Evolutionary conservation across 352 stramenopile genomes (phyloP).

Genomic region (Pythium guiyangense): DNA sequence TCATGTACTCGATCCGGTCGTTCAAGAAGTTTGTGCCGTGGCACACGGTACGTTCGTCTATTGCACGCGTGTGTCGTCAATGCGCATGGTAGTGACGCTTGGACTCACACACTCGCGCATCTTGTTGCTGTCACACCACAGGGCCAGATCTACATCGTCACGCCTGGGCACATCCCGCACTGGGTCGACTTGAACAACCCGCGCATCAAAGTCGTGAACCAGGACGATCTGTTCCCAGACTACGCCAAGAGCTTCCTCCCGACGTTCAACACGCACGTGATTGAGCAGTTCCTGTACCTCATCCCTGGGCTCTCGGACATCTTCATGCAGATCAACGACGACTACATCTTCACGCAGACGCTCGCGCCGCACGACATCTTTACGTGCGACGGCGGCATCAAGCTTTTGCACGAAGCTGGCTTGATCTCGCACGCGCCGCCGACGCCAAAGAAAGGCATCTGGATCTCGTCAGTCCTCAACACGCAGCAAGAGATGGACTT

Average conservation of each 20-base stretch:
- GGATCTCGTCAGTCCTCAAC: slow-evolving; percentile 84
- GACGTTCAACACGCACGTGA: slow-evolving; percentile 87
- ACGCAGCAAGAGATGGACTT: slow-evolving; percentile 88
- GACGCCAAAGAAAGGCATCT: slow-evolving; percentile 80
- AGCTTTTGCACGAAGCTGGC: slow-evolving; percentile 66
- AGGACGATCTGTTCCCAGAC: slow-evolving; percentile 82
- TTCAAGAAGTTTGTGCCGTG: slow-evolving; percentile 80
- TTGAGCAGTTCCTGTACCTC: slow-evolving; percentile 87
- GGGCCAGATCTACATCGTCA: slow-evolving; percentile 84
- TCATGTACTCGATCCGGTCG: slow-evolving; percentile 86
- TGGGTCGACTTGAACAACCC: slow-evolving; percentile 82
- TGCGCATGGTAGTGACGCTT: not conserved
- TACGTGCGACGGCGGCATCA: slow-evolving; percentile 82
- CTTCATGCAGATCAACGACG: slow-evolving; percentile 89
- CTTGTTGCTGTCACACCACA: slow-evolving; percentile 4
- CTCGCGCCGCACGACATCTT: slow-evolving; percentile 85
- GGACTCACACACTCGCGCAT: not conserved
- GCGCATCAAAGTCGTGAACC: slow-evolving; percentile 83
- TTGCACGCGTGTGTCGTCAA: not conserved
- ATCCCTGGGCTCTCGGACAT: slow-evolving; percentile 86
- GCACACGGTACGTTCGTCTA: slow-evolving; percentile 39
- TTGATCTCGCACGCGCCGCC: slow-evolving; percentile 75
- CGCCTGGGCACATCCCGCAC: slow-evolving; percentile 73
- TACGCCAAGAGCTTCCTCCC: slow-evolving; percentile 79
- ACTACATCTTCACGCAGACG: slow-evolving; percentile 85